Conservation (phyloP, 768 basidiomycete species). For the Tulasnella sp. region DNA sequence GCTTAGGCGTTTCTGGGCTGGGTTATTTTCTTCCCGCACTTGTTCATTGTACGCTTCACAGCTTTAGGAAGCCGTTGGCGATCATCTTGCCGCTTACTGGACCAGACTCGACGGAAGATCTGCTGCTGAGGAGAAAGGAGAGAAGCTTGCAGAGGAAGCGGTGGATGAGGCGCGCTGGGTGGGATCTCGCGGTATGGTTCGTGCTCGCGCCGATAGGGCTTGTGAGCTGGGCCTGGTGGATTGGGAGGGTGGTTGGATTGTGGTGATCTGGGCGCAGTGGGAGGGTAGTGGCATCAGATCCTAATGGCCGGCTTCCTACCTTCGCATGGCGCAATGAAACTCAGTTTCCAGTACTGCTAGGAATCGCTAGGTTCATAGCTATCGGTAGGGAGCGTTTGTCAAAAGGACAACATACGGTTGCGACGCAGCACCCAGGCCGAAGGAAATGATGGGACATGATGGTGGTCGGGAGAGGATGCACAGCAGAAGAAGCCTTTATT, state of each 20-base stretch:
- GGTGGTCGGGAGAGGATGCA: no score
- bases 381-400: no score
- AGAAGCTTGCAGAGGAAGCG: conserved; percentile 12
- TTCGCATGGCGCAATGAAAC: no score
- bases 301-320: no score
- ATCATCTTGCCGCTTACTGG: conserved; percentile 4
- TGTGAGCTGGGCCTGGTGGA: conserved; percentile 13
- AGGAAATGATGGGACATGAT: no score
- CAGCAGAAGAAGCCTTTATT: no score
- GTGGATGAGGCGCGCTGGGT: conserved; percentile 3
- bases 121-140: conserved; percentile 13
- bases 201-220: conserved; percentile 5
- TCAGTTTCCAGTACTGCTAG: no score
- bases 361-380: no score
- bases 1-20: not conserved
- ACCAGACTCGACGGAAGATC: conserved; percentile 1
- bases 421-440: no score
- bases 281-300: no score
- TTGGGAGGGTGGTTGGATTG: not conserved
- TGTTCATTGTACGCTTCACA: conserved; percentile 6
- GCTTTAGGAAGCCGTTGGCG: conserved; percentile 1
- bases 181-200: conserved; percentile 12
- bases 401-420: no score
- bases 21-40: conserved; percentile 6
- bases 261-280: not conserved